Evolutionary conservation across 176 grass and related monocot genomes (phyloP), one percentile per base, ranked within the genome.

Genomic region (Aegilops umbellulata): DNA sequence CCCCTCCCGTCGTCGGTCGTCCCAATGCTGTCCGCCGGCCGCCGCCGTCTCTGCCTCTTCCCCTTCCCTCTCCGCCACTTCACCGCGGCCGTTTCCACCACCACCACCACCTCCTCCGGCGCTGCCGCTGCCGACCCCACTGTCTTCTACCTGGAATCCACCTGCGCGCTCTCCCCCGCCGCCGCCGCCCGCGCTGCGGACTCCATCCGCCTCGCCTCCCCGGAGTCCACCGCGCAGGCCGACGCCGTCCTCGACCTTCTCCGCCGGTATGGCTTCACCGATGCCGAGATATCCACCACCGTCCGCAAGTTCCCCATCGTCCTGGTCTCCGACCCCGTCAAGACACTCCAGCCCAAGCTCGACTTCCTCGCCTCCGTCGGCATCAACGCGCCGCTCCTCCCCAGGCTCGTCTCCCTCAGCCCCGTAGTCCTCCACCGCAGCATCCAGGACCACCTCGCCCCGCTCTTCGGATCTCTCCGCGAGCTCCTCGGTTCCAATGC

Each of bases 311-410:
- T 77, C 15, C 79, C 84, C 51, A 0, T 17, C 51, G 7, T 92
- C 31, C 83, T 90, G 10, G 4, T 3, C 8, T 19, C 53, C 42
- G 1, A 84, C 32, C 53, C 74, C 6, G 26, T 17, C 29, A 80
- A 63, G 49, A 90, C 60, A 44, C 67, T 92, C 61, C 53, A 86
- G 64, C 83, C 90, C 82, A 89, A 86, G 83, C 71, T 92, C 51
- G 90, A 89, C 11, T 89, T 83, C 78, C 14, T 89, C 27, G 19
- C 24, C 53, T 79, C 73, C 35, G 46, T 89, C 16, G 87, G 83
- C 87, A 65, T 92, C 78, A 32, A 34, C 4, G 58, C 25, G 60
- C 49, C 83, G 11, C 65, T 81, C 25, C 83, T 92, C 23, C 65
- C 35, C 27, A 22, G 6, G 78, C 29, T 90, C 19, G 7, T 92